Evolutionary conservation across 2,329 filamentous ascomycete genomes (phyloP), one percentile per base, ranked within the genome.

Genomic region (Cucurbitaria berberidis): DNA sequence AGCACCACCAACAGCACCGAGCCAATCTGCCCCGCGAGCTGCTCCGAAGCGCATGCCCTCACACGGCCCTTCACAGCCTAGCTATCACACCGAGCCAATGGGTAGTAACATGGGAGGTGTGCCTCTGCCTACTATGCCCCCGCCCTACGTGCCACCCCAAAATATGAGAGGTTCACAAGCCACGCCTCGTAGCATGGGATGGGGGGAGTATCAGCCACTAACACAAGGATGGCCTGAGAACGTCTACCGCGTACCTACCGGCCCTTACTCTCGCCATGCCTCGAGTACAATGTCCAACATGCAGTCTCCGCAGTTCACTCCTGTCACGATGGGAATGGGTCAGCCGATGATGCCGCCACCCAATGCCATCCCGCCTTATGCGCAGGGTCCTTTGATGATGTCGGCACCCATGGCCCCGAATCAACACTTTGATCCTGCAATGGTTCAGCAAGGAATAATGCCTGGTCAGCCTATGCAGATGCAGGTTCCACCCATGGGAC

Each of bases 201-300:
- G 66, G 32, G 48, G 38, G 4, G 55, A 62, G 27, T 48, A 21
- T 16, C 55, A 57, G 16, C 39, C 38, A 22, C 24, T 38, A n/a
- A 18, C 36, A 36, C 40, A 45, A 36, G 53, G 51, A 19, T 66
- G 60, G 48, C 38, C 45, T 11, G 69, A 70, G 51, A 70, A 68
- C 41, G 55, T 48, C 30, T 40, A 48, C 35, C 62, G 58, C 32
- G 29, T 60, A 5, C 16, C 46, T 5, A 62, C 59, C 47, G 57
- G 58, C 16, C 34, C 49, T 5, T 60, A 57, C 38, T 13, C 53
- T 13, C 59, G 56, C n/a, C 63, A 61, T 13, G 29, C 56, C 5
- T 58, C 64, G 9, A 53, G 54, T 3, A 11, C 45, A 40, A 44
- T 60, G 21, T 19, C 48, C 48, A 46, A 44, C 36, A 45, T 49